phyloP scores from a whole-genome alignment of 148 eudicot genomes.

The Rhododendron williamsianum region DNA sequence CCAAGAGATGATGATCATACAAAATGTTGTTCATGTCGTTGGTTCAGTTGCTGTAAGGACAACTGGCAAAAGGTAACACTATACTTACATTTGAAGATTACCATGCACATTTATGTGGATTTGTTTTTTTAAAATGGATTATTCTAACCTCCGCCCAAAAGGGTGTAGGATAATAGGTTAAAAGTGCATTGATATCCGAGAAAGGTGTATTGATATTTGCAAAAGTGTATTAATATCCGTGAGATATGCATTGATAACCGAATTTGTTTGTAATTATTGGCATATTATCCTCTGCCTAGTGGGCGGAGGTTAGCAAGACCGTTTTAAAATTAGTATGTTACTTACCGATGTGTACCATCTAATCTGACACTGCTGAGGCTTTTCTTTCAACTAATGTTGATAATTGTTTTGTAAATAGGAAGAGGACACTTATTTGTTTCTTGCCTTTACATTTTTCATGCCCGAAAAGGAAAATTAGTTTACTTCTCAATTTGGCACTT shows the following conservation, averaged over 20 bases:
- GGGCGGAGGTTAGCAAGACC: no score
- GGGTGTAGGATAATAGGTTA: no score
- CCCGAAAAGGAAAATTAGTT: not conserved
- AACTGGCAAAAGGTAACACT: conserved; percentile 92
- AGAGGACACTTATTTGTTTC: conserved; percentile 5
- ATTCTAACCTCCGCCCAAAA: no score
- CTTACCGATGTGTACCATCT: not conserved
- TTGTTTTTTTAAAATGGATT: not conserved
- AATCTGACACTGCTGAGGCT: not conserved
- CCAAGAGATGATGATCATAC: conserved; percentile 48
- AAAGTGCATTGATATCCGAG: no score
- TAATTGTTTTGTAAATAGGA: not conserved
- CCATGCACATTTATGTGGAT: not conserved
- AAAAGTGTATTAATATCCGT: no score
- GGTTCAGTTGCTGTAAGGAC: conserved; percentile 86
- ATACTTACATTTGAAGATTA: not conserved
- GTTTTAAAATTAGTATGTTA: not conserved
- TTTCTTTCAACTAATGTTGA: not conserved
- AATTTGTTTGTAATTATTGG: no score
- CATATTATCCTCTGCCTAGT: no score
- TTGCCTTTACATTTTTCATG: not conserved
- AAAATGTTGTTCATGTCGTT: conserved; percentile 66
- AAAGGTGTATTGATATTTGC: no score
- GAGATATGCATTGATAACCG: no score
- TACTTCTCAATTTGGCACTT: not conserved